Evolutionary conservation across 257 asterid genomes (phyloP), one percentile per base, ranked within the genome.

Genomic region (Rehmannia glutinosa): DNA sequence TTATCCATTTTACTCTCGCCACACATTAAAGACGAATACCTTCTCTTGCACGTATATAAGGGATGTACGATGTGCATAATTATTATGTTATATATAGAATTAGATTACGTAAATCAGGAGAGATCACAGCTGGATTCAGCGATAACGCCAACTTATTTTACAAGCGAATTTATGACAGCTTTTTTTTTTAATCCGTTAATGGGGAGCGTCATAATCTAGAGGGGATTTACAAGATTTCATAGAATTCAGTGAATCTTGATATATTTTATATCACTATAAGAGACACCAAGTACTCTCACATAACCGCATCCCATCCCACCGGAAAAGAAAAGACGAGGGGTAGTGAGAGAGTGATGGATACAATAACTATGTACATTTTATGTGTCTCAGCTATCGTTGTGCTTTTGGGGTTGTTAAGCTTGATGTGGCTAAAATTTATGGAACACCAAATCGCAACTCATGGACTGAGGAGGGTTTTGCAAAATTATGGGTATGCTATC

Each of bases 371-470:
- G 45, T 11, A 39, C 15, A 39, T 39, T 39, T 13, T 39, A 13
- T 39, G 45, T 39, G 45, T 2, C 1, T 10, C 45, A 2, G 15
- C 10, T 39, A n/a, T 39, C 13, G 20, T 49, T 49, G n/a, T 3
- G n/a, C 30, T 49, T 61, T 38, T 65, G 53, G 61, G 68, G 17
- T 9, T 71, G 16, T n/a, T 62, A 21, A 47, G 65, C 52, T 62
- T 41, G 19, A 39, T 62, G 64, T 62, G 64, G 76, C 65, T 71
- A 65, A 53, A 62, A 21, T 8, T 41, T 42, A 9, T 62, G 51
- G 71, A 71, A 32, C 57, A 52, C 41, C 58, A 62, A 30, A 30
- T 52, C n/a, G 33, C 51, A 42, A 19, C 15, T 16, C 10, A 25
- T 15, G 56, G 42, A 28, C n/a, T 46, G 38, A 63, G 36, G 17